phyloP scores from a whole-genome alignment of 495 filamentous ascomycete species.

The Aspergillus carlsbadensis region DNA sequence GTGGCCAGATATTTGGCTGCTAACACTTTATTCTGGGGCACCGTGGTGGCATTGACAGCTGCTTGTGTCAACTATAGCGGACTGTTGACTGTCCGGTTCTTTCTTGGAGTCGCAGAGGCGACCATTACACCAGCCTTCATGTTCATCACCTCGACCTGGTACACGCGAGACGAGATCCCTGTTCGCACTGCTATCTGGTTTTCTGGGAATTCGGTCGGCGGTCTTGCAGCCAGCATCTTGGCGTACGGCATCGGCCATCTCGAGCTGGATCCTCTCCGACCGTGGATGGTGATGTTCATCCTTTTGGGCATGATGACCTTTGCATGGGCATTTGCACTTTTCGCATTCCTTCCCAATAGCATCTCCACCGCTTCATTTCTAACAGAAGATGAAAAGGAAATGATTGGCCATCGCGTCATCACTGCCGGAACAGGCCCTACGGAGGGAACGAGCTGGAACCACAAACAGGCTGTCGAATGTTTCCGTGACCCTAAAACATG shows the following conservation, averaged over 20 bases:
- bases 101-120: slow-evolving; percentile 53
- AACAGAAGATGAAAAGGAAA: slow-evolving; percentile 49
- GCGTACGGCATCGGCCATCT: slow-evolving; percentile 58
- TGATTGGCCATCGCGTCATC: slow-evolving; percentile 51
- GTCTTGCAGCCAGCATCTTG: slow-evolving; percentile 54
- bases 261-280: slow-evolving; percentile 42
- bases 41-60: slow-evolving; percentile 49
- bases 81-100: slow-evolving; percentile 41
- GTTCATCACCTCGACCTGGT: slow-evolving; percentile 45
- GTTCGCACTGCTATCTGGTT: slow-evolving; percentile 62
- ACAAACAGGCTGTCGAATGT: slow-evolving; percentile 51
- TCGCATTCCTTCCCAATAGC: slow-evolving; percentile 57
- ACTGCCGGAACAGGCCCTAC: slow-evolving; percentile 45
- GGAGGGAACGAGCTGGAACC: slow-evolving; percentile 56
- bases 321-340: slow-evolving; percentile 53
- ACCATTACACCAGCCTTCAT: slow-evolving; percentile 45
- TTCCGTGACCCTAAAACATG: slow-evolving; percentile 58
- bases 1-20: slow-evolving; percentile 51
- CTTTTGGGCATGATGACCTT: slow-evolving; percentile 53
- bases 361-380: slow-evolving; percentile 61
- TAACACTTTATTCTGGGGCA: slow-evolving; percentile 58
- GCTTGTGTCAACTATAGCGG: slow-evolving; percentile 38
- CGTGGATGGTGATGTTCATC: slow-evolving; percentile 56
- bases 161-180: slow-evolving; percentile 58
- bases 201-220: slow-evolving; percentile 56